Base-by-base conservation (phyloP, 179 eudicot species). In the Spergularia azorica region DNA sequence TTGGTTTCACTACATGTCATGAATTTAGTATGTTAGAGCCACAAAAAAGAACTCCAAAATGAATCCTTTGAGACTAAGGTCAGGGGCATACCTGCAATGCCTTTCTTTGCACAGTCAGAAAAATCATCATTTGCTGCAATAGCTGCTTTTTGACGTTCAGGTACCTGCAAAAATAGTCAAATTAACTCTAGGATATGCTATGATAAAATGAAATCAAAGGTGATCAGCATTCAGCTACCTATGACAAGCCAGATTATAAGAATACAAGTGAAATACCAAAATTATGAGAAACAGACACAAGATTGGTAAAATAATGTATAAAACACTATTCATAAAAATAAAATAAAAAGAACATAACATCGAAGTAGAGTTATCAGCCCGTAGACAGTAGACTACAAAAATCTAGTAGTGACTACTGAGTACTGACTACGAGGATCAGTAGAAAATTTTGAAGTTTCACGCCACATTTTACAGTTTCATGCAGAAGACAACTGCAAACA, bases 41-140 rank as follows among this genome's bases (percentile, higher is more conserved):
- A 43, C 18, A 56, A 20, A 50, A 21, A 8, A 62, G 6, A 17
- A 51, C 70, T 17, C 63, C 57, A 9, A 59, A 71, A 21, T 7
- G 46, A 72, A 18, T 6, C 3, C 20, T 1, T 69, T 18, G 14
- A 65, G 41, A 62, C 18, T 55, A 62, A 3, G 13, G 18, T 32
- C 12, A 70, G n/a, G 51, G 26, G 60, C 21, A 82, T 82, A 93
- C 99, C 98, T 72, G 99, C 87, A 67, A 92, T 80, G 66, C 98
- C 99, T 83, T 84, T 87, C 87, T 90, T 88, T 75, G 87, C 97
- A 67, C 99, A 96, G 59, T 94, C 98, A 0, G 98, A 96, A 10
- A 96, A 73, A 84, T 92, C 92, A 15, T 87, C 88, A 69, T 87
- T 85, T 41, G 88, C 52, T 52, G 79, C 76, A 74, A 84, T 76